Base-by-base conservation (phyloP, 2,329 filamentous ascomycete species). In the Aspergillus terreus region DNA sequence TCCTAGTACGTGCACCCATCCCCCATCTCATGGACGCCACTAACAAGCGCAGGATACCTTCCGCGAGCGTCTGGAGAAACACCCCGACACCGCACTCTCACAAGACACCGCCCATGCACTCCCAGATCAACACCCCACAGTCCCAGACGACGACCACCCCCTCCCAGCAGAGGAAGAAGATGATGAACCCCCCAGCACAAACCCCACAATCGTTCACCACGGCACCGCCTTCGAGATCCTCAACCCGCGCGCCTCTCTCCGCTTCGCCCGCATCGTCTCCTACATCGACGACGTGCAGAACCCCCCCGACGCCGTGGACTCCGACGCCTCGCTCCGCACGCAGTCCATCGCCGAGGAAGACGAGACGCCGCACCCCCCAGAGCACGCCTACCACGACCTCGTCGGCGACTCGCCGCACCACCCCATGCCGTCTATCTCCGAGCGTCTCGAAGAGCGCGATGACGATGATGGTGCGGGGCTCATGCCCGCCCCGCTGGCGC, bases 201-300 rank as follows among this genome's bases (percentile, higher is more conserved):
- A 61, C 63, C 48, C 46, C 21, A 69, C 63, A 49, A 55, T 72
- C 38, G 60, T 63, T 27, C 63, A 70, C 50, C 63, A 69, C 44
- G 69, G 69, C 11, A 58, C 67, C 9, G 63, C 61, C 7, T 72
- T 72, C 44, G 68, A 72, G 32, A 72, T 72, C 15, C 49, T 72
- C 15, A 72, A 72, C 35, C 69, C 68, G 25, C 66, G 66, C 46
- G 65, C 67, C 46, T 71, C 69, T 9, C 53, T 71, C 15, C 62
- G 66, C 45, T 56, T 68, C n/a, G 60, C 66, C 11, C 62, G 65
- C 15, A 70, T 71, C 17, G 64, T 70, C 27, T 71, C 68, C 7
- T 68, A 63, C 43, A 68, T 69, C 30, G 67, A 71, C 44, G 66
- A 69, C 40, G 62, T 65, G n/a, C 63, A 69, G 50, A 51, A 41